A percentile compares a stretch with the other conserved stretches of the same genome.
Conservation (phyloP, 768 basidiomycete genomes). For the Mrakia gelida region DNA sequence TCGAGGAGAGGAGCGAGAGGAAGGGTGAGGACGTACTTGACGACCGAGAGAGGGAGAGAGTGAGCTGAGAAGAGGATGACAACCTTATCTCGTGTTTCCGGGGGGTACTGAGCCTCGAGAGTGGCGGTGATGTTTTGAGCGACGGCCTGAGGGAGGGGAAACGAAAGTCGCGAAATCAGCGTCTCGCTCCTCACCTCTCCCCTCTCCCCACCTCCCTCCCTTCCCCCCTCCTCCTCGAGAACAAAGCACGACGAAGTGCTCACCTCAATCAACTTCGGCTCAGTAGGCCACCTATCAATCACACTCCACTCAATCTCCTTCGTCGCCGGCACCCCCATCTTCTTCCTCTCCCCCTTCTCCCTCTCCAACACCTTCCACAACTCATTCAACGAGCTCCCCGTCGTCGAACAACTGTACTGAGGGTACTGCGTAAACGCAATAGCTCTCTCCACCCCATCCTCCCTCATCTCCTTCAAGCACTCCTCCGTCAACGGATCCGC, state of each 20-base stretch:
- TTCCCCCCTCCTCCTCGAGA: not conserved
- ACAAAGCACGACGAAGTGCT: constrained; percentile 10
- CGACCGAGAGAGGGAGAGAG: constrained; percentile 94
- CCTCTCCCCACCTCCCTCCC: not conserved
- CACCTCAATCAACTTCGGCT: constrained; percentile 91
- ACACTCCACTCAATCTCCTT: constrained; percentile 85
- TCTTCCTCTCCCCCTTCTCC: constrained; percentile 47
- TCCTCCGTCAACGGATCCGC: constrained; percentile 81
- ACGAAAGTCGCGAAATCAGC: not conserved
- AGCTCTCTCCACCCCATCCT: constrained; percentile 84
- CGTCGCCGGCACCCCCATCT: constrained; percentile 47
- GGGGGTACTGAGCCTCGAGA: constrained; percentile 65
- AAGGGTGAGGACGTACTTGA: constrained; percentile 80
- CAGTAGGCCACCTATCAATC: constrained; percentile 95
- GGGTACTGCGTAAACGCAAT: constrained; percentile 98
- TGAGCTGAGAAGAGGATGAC: constrained; percentile 95
- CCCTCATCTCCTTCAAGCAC: constrained; percentile 74
- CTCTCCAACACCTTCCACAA: constrained; percentile 50
- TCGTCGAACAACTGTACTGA: constrained; percentile 97
- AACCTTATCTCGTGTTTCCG: constrained; percentile 61
- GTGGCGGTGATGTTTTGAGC: constrained; percentile 81
- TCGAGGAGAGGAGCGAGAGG: constrained; percentile 96
- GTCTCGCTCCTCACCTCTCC: not conserved
- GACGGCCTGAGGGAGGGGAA: constrained; percentile 60
- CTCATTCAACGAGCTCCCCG: constrained; percentile 95